Conservation (phyloP, 1,284 basidiomycete species). For the Amylostereum areolatum region DNA sequence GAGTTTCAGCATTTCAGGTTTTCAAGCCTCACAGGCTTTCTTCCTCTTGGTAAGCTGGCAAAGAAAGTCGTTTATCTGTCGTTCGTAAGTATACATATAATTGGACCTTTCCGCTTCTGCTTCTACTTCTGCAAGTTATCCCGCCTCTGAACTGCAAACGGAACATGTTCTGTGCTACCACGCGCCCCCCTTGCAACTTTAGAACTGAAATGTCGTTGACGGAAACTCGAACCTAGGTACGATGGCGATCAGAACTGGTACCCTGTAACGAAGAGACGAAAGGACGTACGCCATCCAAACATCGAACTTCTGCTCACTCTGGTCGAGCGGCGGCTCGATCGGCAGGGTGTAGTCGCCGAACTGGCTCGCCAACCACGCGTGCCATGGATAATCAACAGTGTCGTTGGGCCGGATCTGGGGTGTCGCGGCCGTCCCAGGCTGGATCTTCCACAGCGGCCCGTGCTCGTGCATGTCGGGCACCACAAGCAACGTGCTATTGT, state of each 20-base stretch:
- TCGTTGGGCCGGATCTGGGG: constrained; percentile 20
- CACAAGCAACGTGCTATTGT: constrained; percentile 15
- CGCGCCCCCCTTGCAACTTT: no score
- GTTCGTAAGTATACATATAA: no score
- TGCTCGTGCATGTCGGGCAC: constrained; percentile 22
- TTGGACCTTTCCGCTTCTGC: no score
- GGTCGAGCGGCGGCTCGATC: constrained; percentile 8
- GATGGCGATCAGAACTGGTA: background rate
- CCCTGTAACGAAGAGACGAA: constrained; percentile 6
- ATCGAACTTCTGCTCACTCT: constrained; percentile 15
- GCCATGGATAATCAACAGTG: constrained; percentile 26
- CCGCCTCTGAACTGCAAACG: no score
- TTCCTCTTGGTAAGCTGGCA: no score
- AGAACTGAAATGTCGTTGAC: background rate
- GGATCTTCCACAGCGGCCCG: constrained; percentile 24
- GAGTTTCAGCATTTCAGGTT: no score
- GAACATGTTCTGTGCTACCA: no score
- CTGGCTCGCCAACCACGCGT: constrained; percentile 17
- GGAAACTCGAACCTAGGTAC: background rate
- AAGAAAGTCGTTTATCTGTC: no score
- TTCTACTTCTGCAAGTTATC: no score
- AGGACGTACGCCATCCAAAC: constrained; percentile 21
- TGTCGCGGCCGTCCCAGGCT: constrained; percentile 8
- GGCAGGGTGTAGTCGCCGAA: constrained; percentile 12
- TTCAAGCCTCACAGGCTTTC: no score